phyloP scores from a whole-genome alignment of 805 yeast genomes.

The Komagataella mondaviorum region DNA sequence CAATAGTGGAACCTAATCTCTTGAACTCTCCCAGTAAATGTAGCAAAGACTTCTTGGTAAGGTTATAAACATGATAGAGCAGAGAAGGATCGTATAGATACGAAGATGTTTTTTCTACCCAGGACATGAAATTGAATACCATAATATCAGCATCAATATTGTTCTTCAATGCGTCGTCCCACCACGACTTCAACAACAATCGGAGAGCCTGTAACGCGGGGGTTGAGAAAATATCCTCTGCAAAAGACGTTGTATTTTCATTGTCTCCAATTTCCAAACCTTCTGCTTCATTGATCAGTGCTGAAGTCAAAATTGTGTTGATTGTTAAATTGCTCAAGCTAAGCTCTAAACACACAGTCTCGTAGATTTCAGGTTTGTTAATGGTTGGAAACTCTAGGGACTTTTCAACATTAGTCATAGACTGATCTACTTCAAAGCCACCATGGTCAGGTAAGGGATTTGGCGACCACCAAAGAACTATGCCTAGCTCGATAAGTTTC shows the following conservation, averaged over 20 bases:
- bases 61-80: slow-evolving; percentile 77
- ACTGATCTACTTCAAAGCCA: slow-evolving; percentile 53
- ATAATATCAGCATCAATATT: slow-evolving; percentile 68
- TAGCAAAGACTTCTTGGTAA: slow-evolving; percentile 68
- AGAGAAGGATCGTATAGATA: slow-evolving; percentile 63
- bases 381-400: slow-evolving; percentile 53
- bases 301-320: slow-evolving; percentile 76
- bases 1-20: slow-evolving; percentile 63
- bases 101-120: slow-evolving; percentile 76
- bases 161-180: slow-evolving; percentile 74
- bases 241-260: slow-evolving; percentile 28
- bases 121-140: slow-evolving; percentile 66
- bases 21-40: slow-evolving; percentile 74
- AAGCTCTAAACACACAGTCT: slow-evolving; percentile 65
- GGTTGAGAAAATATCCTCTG: slow-evolving; percentile 73
- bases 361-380: slow-evolving; percentile 69
- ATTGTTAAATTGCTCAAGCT: slow-evolving; percentile 69
- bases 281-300: slow-evolving; percentile 77
- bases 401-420: slow-evolving; percentile 30
- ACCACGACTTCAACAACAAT: slow-evolving; percentile 74
- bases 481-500: slow-evolving; percentile 43
- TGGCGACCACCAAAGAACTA: slow-evolving; percentile 91
- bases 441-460: slow-evolving; percentile 75
- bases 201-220: slow-evolving; percentile 63
- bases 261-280: slow-evolving; percentile 64